Conservation (phyloP, 1,139 yeast species). For the Saccharomyces hybrid region DNA sequence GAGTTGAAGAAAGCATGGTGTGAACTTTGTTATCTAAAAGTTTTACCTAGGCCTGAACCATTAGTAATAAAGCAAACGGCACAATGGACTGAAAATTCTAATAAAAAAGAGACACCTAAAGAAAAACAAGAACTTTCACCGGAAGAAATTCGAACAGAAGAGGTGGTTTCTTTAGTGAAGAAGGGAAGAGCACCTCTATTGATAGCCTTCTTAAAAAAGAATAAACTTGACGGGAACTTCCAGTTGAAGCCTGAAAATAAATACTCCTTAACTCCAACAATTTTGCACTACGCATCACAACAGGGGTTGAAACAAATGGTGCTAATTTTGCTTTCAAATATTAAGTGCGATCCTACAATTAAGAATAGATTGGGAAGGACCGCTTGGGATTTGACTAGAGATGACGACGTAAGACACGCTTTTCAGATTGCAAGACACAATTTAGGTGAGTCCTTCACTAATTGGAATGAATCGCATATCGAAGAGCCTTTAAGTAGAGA, state of each 20-base stretch:
- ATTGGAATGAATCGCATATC: slow-evolving; percentile 66
- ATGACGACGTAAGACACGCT: slow-evolving; percentile 41
- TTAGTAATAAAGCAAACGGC: slow-evolving; percentile 28
- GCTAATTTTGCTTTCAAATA: slow-evolving; percentile 50
- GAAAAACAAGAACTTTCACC: slow-evolving; percentile 19
- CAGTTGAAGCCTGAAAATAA: slow-evolving; percentile 47
- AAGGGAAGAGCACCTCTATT: slow-evolving; percentile 76
- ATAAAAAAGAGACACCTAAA: slow-evolving; percentile 11
- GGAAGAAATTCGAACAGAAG: slow-evolving; percentile 43
- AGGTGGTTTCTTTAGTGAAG: slow-evolving; percentile 52
- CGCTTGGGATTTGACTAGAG: slow-evolving; percentile 51
- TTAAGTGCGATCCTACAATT: slow-evolving; percentile 65
- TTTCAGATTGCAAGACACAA: slow-evolving; percentile 64
- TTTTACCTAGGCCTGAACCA: slow-evolving; percentile 50
- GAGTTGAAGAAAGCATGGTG: slow-evolving; percentile 86
- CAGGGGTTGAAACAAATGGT: slow-evolving; percentile 64
- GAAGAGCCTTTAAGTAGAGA: slow-evolving; percentile 60
- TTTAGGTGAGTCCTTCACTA: slow-evolving; percentile 61
- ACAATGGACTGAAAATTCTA: slow-evolving; percentile 5
- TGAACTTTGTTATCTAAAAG: slow-evolving; percentile 54
- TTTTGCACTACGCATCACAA: slow-evolving; percentile 72
- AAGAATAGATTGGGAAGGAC: slow-evolving; percentile 51
- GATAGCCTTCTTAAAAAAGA: slow-evolving; percentile 51
- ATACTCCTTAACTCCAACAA: slow-evolving; percentile 56
- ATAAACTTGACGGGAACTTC: slow-evolving; percentile 48